Evolutionary conservation across 192 early-diverging fungal species (phyloP), one percentile per base, ranked within the genome.

Genomic region (Chytriomyces sp.): DNA sequence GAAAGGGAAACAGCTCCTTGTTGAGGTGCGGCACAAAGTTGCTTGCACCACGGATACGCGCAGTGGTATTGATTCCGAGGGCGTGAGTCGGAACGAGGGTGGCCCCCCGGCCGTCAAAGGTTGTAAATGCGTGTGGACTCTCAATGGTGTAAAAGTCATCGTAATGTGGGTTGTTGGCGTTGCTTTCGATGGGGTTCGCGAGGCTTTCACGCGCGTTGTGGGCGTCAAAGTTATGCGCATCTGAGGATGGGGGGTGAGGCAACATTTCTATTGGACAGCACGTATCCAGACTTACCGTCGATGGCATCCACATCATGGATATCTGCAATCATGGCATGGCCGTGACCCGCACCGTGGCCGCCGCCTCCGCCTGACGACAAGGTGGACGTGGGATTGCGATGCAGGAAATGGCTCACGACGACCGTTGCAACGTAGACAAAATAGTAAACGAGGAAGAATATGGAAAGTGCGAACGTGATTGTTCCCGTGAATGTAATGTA

Each of bases 361-460:
- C 59, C 59, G 14, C 32, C 59, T 19, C 28, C 28, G 17, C 62
- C 62, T 14, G 62, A 64, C 7, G 62, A n/a, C 3, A n/a, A n/a
- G n/a, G 39, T 25, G 39, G 22, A 17, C 38, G 59, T 37, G 39
- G 59, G 17, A 8, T 37, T 14, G 22, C 38, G 32, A 33, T 66
- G 53, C 17, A 69, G 25, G 32, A 81, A 88, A 40, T 81, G 82
- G 28, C 89, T 86, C 44, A 77, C 54, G 26, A 89, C 86, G 5
- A 90, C 88, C 33, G 81, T 77, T 14, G 69, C 39, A 8, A 89
- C 89, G 72, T 90, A 90, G 3, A 82, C 54, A 14, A 81, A 37
- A 40, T 90, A 90, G 58, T 81, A 86, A 2, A 77, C 41, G 3
- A 90, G 72, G 22, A 90, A 58, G 7, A 80, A 56, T 4, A 87